phyloP scores from a whole-genome alignment of 2,329 filamentous ascomycete genomes.

The Falciphora oryzae region DNA sequence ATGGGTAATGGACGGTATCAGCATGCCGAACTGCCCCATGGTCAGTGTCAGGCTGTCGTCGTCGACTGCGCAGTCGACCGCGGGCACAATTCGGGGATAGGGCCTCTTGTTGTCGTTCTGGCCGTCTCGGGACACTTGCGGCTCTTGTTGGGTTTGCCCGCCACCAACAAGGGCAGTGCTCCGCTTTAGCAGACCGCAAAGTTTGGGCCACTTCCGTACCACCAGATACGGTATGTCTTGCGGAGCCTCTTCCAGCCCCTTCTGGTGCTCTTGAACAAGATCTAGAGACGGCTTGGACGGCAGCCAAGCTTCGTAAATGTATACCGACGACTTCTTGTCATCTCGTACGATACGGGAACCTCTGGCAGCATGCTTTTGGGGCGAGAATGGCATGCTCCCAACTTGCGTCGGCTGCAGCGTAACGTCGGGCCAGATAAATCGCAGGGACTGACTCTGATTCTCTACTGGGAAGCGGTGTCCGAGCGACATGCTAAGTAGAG shows the following conservation, averaged over 20 bases:
- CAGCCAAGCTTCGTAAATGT: constrained; percentile 35
- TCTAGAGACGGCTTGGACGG: constrained; percentile 36
- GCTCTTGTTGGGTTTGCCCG: constrained; percentile 30
- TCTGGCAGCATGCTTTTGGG: neutral
- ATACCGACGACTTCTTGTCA: constrained; percentile 27
- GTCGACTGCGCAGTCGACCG: constrained; percentile 44
- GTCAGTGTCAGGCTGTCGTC: constrained; percentile 29
- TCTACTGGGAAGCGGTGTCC: constrained; percentile 38
- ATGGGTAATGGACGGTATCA: constrained; percentile 69
- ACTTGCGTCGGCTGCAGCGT: constrained; percentile 26
- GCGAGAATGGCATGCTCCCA: constrained; percentile 22
- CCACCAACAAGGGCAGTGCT: neutral
- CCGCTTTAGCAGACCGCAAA: constrained; percentile 35
- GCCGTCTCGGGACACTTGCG: constrained; percentile 34
- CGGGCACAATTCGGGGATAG: constrained; percentile 39
- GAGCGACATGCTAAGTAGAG: constrained; percentile 42
- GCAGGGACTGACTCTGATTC: constrained; percentile 37
- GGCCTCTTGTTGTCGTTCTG: constrained; percentile 27
- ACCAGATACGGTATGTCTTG: constrained; percentile 43
- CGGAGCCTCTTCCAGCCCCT: constrained; percentile 32
- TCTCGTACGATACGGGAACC: neutral
- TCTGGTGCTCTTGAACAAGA: constrained; percentile 31
- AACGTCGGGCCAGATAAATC: constrained; percentile 26
- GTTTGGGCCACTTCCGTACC: constrained; percentile 44
- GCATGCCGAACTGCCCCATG: constrained; percentile 46